Conservation (phyloP, 2,329 filamentous ascomycete genomes). For the Penicillium sp. region DNA sequence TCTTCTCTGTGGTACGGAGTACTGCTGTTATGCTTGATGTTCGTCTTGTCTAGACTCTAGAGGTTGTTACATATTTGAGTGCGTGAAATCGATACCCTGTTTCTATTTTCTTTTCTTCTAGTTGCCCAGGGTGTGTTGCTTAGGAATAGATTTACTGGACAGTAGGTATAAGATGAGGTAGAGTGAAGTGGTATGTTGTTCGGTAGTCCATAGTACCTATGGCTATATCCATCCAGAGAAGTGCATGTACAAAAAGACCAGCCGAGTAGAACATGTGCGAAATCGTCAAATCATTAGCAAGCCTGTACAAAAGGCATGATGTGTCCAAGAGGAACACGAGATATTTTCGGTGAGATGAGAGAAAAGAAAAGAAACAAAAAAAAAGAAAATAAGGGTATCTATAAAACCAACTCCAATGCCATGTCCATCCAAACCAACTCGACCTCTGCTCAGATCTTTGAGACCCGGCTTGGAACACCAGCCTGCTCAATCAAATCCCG, state of each 20-base stretch:
- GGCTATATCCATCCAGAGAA: background rate
- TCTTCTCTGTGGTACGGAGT: background rate
- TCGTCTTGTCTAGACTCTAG: no score
- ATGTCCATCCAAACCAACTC: slow-evolving; percentile 12
- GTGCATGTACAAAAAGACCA: slow-evolving; percentile 18
- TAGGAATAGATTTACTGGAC: background rate
- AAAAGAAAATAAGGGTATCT: slow-evolving; percentile 38
- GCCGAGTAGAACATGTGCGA: slow-evolving; percentile 5
- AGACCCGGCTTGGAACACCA: slow-evolving; percentile 34
- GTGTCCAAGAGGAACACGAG: slow-evolving; percentile 10
- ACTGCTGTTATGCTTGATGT: background rate
- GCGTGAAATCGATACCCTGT: slow-evolving; percentile 27
- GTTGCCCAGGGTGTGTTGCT: background rate
- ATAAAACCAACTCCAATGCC: slow-evolving; percentile 29
- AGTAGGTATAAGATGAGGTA: background rate
- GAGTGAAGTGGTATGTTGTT: slow-evolving; percentile 2
- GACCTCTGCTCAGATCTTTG: slow-evolving; percentile 23
- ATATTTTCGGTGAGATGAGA: background rate
- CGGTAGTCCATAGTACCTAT: slow-evolving; percentile 6
- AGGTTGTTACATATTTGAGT: slow-evolving; percentile 14
- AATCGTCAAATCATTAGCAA: slow-evolving; percentile 28
- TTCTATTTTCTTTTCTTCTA: slow-evolving; percentile 3
- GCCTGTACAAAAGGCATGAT: slow-evolving; percentile 16
- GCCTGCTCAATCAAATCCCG: slow-evolving; percentile 40
- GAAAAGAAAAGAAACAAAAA: slow-evolving; percentile 6